Evolutionary conservation across 2,329 filamentous ascomycete genomes (phyloP).

Genomic region (Nemania sp.): DNA sequence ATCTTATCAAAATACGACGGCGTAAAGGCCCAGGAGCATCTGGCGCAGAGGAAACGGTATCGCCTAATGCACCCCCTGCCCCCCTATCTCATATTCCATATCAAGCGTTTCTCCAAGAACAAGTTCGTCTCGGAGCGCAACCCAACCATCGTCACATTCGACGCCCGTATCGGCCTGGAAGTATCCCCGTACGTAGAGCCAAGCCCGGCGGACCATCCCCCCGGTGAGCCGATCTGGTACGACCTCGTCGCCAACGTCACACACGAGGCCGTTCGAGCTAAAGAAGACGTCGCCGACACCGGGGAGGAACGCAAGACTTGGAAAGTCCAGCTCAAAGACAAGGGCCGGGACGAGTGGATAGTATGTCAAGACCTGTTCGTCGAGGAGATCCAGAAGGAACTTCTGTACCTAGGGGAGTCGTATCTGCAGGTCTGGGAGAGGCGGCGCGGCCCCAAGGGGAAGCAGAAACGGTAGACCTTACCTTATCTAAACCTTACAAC

Average conservation of each 20-base stretch:
- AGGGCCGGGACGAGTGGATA: constrained; percentile 83
- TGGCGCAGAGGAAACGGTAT: constrained; percentile 86
- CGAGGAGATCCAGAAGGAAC: constrained; percentile 83
- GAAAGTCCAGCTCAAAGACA: constrained; percentile 88
- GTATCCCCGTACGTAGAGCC: constrained; percentile 91
- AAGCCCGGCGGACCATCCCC: constrained; percentile 70
- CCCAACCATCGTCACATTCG: constrained; percentile 97
- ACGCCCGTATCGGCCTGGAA: constrained; percentile 77
- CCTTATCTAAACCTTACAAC: not conserved
- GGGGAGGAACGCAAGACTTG: constrained; percentile 87
- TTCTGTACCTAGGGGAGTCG: constrained; percentile 89
- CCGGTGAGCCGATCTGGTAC: constrained; percentile 86
- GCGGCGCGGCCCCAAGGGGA: constrained; percentile 59
- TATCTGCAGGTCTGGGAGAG: constrained; percentile 98
- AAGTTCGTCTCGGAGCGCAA: constrained; percentile 97
- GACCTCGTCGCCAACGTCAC: constrained; percentile 95
- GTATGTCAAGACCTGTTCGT: constrained; percentile 94
- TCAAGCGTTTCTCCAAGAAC: constrained; percentile 96
- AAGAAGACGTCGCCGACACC: constrained; percentile 86
- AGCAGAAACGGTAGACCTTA: constrained; percentile 44
- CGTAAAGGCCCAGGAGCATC: constrained; percentile 81
- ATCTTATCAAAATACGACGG: constrained; percentile 95
- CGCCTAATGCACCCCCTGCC: constrained; percentile 88
- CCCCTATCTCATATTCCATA: constrained; percentile 88
- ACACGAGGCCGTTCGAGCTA: constrained; percentile 77